A percentile compares a stretch with the other conserved stretches of the same genome.
phyloP scores from a whole-genome alignment of 1,284 basidiomycete genomes.

The Singerocomus inundabilis region DNA sequence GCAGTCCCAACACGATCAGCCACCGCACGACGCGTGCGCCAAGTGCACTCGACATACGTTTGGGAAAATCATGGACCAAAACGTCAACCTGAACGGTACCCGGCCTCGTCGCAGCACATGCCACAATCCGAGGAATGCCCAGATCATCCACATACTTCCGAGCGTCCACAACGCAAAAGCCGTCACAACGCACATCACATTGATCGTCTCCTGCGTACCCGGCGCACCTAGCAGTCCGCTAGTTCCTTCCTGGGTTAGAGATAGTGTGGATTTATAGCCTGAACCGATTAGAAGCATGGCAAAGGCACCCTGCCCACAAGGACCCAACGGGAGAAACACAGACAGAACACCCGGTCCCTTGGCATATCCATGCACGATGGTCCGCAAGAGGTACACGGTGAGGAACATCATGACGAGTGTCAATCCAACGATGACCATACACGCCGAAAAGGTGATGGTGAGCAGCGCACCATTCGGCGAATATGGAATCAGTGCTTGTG shows the following conservation, averaged over 20 bases:
- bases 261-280: conserved; percentile 39
- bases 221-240: conserved; percentile 27
- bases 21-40: too few relatives aligned
- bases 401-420: conserved; percentile 55
- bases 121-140: conserved; percentile 45
- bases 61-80: conserved; percentile 63
- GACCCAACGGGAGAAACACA: conserved; percentile 57
- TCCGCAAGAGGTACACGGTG: conserved; percentile 47
- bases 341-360: conserved; percentile 52
- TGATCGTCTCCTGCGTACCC: conserved; percentile 39
- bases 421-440: conserved; percentile 58
- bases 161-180: conserved; percentile 55
- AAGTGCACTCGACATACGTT: too few relatives aligned
- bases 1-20: too few relatives aligned
- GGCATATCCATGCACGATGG: conserved; percentile 48
- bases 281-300: conserved; percentile 47
- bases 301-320: conserved; percentile 60
- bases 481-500: conserved; percentile 45
- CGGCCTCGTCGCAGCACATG: conserved; percentile 38
- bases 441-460: conserved; percentile 51
- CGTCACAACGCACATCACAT: conserved; percentile 44
- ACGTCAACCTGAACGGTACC: conserved; percentile 48
- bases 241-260: conserved; percentile 26
- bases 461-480: conserved; percentile 50
- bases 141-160: conserved; percentile 53